These are phyloP conservation scores for Ogataea siamensis DNA, from an alignment of 805 yeast species.

Conservation along the genomic window DNA sequence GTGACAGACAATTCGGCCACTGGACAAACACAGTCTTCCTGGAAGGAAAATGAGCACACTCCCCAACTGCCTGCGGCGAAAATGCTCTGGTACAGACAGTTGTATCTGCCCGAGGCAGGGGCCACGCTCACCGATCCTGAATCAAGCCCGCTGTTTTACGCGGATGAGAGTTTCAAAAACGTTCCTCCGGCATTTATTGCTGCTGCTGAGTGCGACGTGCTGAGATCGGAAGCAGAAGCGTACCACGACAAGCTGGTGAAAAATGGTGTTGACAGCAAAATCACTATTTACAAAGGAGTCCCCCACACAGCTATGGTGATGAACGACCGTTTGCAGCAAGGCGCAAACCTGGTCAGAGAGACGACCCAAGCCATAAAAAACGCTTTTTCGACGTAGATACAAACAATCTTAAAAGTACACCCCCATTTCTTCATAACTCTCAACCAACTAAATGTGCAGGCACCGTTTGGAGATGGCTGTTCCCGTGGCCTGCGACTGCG, in stretches of 20 bases:
- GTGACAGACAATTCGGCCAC: constrained; percentile 44
- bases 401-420: neutral
- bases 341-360: constrained; percentile 8
- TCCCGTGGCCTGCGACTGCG: neutral
- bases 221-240: constrained; percentile 43
- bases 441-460: too few species aligned
- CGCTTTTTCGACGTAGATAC: constrained; percentile 1
- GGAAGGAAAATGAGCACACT: constrained; percentile 39
- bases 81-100: constrained; percentile 44
- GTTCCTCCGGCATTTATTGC: constrained; percentile 43
- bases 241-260: constrained; percentile 38
- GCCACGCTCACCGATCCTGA: constrained; percentile 32
- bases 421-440: too few species aligned
- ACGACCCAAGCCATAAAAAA: constrained; percentile 6
- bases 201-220: constrained; percentile 44
- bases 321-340: constrained; percentile 34
- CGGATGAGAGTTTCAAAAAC: constrained; percentile 38
- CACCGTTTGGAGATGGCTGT: neutral
- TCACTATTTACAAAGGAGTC: constrained; percentile 39
- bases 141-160: constrained; percentile 42
- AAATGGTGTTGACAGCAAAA: constrained; percentile 37
- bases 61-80: constrained; percentile 45
- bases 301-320: constrained; percentile 52
- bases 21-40: constrained; percentile 35
- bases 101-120: constrained; percentile 42